Percentiles rank a stretch among this genome's conserved stretches.
These are phyloP conservation scores for Chaetoceros tenuissimus DNA, from an alignment of 108 stramenopile genomes.

Conservation along the genomic window DNA sequence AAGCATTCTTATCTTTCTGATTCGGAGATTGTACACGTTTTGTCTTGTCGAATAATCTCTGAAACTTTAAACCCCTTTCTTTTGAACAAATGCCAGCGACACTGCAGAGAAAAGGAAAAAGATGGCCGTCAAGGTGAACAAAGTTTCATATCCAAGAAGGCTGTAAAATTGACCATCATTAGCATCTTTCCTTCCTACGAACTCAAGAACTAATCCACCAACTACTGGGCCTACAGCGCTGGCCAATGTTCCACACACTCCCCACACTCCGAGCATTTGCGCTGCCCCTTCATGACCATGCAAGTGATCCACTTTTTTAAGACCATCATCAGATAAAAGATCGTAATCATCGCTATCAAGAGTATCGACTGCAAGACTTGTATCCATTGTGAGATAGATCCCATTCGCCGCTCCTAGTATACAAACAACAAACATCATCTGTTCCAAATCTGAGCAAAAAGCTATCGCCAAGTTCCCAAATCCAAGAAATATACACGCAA, in stretches of 20 bases:
- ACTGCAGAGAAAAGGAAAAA: slow-evolving; percentile 22
- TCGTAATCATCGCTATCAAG: slow-evolving; percentile 15
- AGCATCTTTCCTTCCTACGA: slow-evolving; percentile 1
- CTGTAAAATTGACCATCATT: slow-evolving; percentile 3
- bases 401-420: slow-evolving; percentile 53
- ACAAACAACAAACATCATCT: slow-evolving; percentile 26
- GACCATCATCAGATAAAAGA: slow-evolving; percentile 15
- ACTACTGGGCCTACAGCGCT: slow-evolving; percentile 53
- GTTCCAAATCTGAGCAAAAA: slow-evolving; percentile 19
- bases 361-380: slow-evolving; percentile 49
- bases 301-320: too few relatives aligned
- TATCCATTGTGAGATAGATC: slow-evolving; percentile 64
- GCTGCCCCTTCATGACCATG: slow-evolving; percentile 23
- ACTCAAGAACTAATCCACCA: slow-evolving; percentile 27
- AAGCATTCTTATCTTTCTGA: too few relatives aligned
- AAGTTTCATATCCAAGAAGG: slow-evolving; percentile 5
- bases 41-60: too few relatives aligned
- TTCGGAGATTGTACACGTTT: too few relatives aligned
- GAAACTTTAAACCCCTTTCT: background rate
- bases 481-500: slow-evolving; percentile 34
- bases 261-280: slow-evolving; percentile 59
- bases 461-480: slow-evolving; percentile 22
- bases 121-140: slow-evolving; percentile 7
- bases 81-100: background rate
- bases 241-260: slow-evolving; percentile 51